Base-by-base conservation (phyloP, 2,329 filamentous ascomycete species). In the Lanzia echinophila region DNA sequence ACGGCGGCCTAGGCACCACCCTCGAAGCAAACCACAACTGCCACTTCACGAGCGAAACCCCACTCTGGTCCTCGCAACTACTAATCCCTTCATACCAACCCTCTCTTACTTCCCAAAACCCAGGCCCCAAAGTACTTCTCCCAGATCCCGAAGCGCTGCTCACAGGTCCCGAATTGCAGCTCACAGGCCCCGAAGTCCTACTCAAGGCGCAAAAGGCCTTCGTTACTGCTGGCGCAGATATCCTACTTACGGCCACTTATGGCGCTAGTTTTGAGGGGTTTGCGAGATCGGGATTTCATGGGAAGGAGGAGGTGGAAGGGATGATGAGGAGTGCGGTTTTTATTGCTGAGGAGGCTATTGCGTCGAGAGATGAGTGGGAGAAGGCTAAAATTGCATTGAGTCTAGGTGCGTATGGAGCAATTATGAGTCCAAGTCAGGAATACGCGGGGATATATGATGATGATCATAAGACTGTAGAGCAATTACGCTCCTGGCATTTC, bases 41-140 rank as follows among this genome's bases (percentile, higher is more conserved):
- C 56, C 70, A 65, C 13, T 87, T 87, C 66, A 69, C 71, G 49
- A 64, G 70, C 36, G 71, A 69, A 11, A 79, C 75, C 8, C 84
- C 84, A 0, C 75, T 87, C 38, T 87, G 84, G 84, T 86, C 84
- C 0, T 83, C 82, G 0, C 78, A 87, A 62, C 73, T 86, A 6
- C 75, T 87, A n/a, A 63, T 86, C 50, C 71, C 75, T 58, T 20
- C 75, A 86, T 46, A 53, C 31, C 43, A 45, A 11, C 44, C 47
- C 20, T 8, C 7, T 22, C 63, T 84, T 47, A 71, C 75, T 58
- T 19, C 38, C 13, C 6, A 32, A 3, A 38, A 28, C 0, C 13
- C 41, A 15, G 41, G 41, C 19, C 41, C 41, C 3, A 7, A 24
- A 2, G 41, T 43, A 3, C 41, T 43, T 2, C 34, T 46, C 0